phyloP scores from a whole-genome alignment of 176 grass and related monocot genomes.

The Musa itinerans region DNA sequence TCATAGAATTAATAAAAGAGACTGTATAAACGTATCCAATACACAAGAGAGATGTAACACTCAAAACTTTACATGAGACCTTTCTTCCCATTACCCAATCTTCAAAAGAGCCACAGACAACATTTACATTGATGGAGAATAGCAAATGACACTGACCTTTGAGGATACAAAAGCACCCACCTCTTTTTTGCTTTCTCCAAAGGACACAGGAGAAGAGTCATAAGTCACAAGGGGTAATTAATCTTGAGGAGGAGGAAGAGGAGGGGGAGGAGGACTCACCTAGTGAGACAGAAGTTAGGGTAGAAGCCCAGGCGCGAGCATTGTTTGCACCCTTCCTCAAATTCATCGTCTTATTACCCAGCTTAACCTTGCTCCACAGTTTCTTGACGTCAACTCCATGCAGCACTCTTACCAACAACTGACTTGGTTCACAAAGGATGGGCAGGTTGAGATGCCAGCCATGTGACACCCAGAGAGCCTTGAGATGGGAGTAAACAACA shows the following conservation, averaged over 20 bases:
- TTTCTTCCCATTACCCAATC: not conserved
- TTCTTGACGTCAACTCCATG: constrained; percentile 43
- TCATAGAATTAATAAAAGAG: too few species aligned
- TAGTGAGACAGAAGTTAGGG: constrained; percentile 72
- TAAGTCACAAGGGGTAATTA: too few species aligned
- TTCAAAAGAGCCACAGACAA: not conserved
- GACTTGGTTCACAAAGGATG: constrained; percentile 43
- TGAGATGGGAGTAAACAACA: constrained; percentile 31
- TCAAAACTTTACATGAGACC: not conserved
- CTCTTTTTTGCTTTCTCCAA: not conserved
- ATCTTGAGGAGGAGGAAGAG: too few species aligned
- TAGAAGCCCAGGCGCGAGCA: constrained; percentile 75
- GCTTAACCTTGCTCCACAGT: constrained; percentile 54
- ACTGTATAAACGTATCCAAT: not conserved
- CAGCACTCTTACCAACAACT: constrained; percentile 36
- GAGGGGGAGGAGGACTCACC: constrained; percentile 45
- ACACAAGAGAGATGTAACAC: not conserved
- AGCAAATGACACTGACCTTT: not conserved
- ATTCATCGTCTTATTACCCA: constrained; percentile 50
- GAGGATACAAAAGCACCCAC: too few species aligned
- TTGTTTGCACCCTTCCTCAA: constrained; percentile 63
- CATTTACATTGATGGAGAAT: not conserved
- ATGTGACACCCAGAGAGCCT: constrained; percentile 36
- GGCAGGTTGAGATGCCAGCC: constrained; percentile 34
- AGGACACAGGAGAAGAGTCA: too few species aligned